Evolutionary conservation across 2,329 filamentous ascomycete species (phyloP).

Genomic region (Sarocladium kiliense): DNA sequence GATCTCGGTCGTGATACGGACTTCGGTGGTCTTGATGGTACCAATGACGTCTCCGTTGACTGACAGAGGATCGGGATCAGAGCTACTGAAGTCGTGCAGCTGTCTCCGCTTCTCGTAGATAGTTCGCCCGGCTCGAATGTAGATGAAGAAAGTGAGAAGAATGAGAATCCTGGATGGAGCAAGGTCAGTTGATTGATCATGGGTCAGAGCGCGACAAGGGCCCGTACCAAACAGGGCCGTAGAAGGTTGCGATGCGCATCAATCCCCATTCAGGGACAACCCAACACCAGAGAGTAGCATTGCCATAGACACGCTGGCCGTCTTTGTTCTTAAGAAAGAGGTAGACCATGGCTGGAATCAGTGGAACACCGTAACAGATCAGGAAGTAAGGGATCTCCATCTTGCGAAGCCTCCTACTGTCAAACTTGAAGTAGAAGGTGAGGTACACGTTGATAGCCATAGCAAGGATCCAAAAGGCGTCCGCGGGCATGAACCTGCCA

Average conservation of each 20-base stretch:
- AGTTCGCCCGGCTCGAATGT: slow-evolving; percentile 58
- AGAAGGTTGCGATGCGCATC: slow-evolving; percentile 66
- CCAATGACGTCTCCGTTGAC: slow-evolving; percentile 39
- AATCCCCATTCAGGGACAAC: slow-evolving; percentile 57
- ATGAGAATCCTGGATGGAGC: slow-evolving; percentile 49
- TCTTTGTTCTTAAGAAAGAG: slow-evolving; percentile 50
- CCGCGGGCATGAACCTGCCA: slow-evolving; percentile 64
- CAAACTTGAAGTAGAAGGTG: slow-evolving; percentile 68
- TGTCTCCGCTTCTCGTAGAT: slow-evolving; percentile 64
- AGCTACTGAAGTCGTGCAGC: slow-evolving; percentile 49
- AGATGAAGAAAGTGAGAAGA: slow-evolving; percentile 57
- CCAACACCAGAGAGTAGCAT: slow-evolving; percentile 78
- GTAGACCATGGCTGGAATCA: slow-evolving; percentile 58
- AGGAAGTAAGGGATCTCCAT: slow-evolving; percentile 64
- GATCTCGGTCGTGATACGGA: slow-evolving; percentile 54
- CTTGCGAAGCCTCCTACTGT: slow-evolving; percentile 52
- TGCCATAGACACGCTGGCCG: slow-evolving; percentile 57
- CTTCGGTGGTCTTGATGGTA: slow-evolving; percentile 55
- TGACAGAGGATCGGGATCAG: slow-evolving; percentile 33
- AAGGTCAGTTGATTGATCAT: neutral
- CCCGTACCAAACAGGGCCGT: slow-evolving; percentile 53
- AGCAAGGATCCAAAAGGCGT: slow-evolving; percentile 66
- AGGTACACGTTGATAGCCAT: slow-evolving; percentile 79
- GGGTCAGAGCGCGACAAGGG: slow-evolving; percentile 33
- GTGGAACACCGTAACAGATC: slow-evolving; percentile 64